Evolutionary conservation across 345 rosid genomes (phyloP), one percentile per base, ranked within the genome.

Genomic region (Cardiospermum halicacabum): DNA sequence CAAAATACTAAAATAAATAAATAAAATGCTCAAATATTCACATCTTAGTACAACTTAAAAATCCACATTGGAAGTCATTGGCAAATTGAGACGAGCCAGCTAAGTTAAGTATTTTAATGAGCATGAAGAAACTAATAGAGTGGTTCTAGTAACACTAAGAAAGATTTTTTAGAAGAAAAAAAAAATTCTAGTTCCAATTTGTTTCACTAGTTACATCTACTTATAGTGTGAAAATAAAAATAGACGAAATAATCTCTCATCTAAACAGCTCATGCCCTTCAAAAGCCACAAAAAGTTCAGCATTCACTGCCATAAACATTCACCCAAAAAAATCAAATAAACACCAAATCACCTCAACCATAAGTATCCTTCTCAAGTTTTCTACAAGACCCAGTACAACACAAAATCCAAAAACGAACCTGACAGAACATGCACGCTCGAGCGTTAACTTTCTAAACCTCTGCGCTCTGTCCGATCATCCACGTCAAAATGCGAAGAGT

Each of bases 401-500:
- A 55, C 19, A 19, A 65, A 55, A 65, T n/a, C 54, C 54, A 24
- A 43, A 43, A 31, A 56, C 45, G 11, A 55, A 57, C 62, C 64
- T 32, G 48, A 48, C n/a, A 18, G 30, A 19, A 22, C 21, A 45
- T 30, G 18, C 16, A n/a, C 64, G 37, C 66, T 22, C 39, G 39
- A 4, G 37, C 45, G 15, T 51, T 2, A 11, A 5, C 58, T 51
- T 51, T 9, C 19, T 36, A 50, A 64, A 21, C 64, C 45, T 50
- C 53, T 54, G 43, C n/a, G 7, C 64, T 39, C 47, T 25, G 36
- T 28, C 47, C 36, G 57, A 58, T 58, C 70, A 18, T 67, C 26
- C 18, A 4, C 56, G 47, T 36, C 16, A 32, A 57, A 34, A 66
- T 56, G 56, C 28, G 2, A 45, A 48, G 24, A 5, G 11, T 32